Evolutionary conservation across 371 early-diverging fungal species (phyloP).

Genomic region (Phascolomyces articulosus): DNA sequence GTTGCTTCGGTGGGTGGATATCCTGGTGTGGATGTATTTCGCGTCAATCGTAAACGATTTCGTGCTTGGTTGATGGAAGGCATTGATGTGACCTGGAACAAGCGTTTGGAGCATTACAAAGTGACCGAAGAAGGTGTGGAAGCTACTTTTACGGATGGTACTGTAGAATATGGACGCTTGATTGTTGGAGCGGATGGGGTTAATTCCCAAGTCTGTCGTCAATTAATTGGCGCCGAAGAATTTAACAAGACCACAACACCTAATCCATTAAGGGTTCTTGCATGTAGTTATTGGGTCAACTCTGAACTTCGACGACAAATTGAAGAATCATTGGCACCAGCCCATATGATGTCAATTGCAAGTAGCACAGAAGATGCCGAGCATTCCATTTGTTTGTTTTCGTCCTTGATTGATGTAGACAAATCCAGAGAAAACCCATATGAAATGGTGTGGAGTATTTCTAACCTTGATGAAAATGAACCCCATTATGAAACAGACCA

Average conservation of each 20-base stretch:
- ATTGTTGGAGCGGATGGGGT: slow-evolving; percentile 33
- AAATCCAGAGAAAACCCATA: neutral
- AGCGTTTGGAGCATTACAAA: slow-evolving; percentile 14
- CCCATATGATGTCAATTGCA: slow-evolving; percentile 1
- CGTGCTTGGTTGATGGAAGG: slow-evolving; percentile 24
- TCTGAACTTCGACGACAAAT: neutral
- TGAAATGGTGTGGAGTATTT: slow-evolving; percentile 8
- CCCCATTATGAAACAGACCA: slow-evolving; percentile 5
- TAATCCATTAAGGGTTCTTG: slow-evolving; percentile 13
- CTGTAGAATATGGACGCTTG: slow-evolving; percentile 17
- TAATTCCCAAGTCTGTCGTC: slow-evolving; percentile 22
- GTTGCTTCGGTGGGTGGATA: neutral
- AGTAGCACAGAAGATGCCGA: neutral
- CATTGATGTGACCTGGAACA: slow-evolving; percentile 26
- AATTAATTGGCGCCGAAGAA: slow-evolving; percentile 15
- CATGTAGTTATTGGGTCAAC: neutral
- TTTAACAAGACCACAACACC: slow-evolving; percentile 12
- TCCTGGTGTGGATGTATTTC: neutral
- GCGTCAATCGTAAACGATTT: slow-evolving; percentile 29
- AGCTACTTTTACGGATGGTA: slow-evolving; percentile 34
- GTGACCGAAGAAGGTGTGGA: slow-evolving; percentile 19
- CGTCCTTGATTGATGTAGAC: neutral
- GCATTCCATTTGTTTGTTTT: neutral
- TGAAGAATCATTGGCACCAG: neutral
- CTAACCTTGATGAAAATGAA: neutral